A percentile compares a stretch with the other conserved stretches of the same genome.
phyloP scores from a whole-genome alignment of 768 basidiomycete species.

The Gloeopeniophorella convolvens region DNA sequence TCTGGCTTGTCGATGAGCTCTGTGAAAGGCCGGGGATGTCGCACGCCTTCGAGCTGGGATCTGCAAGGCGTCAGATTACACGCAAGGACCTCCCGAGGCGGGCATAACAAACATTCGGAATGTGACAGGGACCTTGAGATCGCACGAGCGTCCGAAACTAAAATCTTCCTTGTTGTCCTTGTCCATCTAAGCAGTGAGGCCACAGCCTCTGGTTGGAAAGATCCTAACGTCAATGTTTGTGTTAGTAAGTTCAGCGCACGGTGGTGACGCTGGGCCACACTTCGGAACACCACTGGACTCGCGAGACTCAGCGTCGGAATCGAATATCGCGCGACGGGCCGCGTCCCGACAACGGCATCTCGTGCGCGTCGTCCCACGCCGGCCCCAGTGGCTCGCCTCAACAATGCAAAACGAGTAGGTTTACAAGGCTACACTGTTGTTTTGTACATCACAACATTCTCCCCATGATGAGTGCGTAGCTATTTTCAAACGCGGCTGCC shows the following conservation, averaged over 20 bases:
- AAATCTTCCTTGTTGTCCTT: constrained; percentile 78
- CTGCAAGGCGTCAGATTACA: constrained; percentile 32
- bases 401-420: no score
- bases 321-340: no score
- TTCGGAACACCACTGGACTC: no score
- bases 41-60: constrained; percentile 79
- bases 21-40: constrained; percentile 63
- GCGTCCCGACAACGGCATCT: no score
- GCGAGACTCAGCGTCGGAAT: no score
- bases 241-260: no score
- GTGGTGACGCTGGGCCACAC: no score
- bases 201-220: background rate
- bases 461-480: background rate
- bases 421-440: background rate
- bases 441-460: background rate
- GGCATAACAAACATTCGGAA: constrained; percentile 58
- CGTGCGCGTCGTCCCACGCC: no score
- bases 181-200: constrained; percentile 41
- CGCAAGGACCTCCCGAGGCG: background rate
- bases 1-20: constrained; percentile 82
- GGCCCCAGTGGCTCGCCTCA: no score
- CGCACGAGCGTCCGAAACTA: constrained; percentile 86
- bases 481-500: constrained; percentile 41
- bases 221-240: no score
- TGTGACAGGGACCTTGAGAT: constrained; percentile 82